These are phyloP conservation scores for Diplosphaera chodatii DNA, from an alignment of 139 green algal genomes.

Conservation along the genomic window DNA sequence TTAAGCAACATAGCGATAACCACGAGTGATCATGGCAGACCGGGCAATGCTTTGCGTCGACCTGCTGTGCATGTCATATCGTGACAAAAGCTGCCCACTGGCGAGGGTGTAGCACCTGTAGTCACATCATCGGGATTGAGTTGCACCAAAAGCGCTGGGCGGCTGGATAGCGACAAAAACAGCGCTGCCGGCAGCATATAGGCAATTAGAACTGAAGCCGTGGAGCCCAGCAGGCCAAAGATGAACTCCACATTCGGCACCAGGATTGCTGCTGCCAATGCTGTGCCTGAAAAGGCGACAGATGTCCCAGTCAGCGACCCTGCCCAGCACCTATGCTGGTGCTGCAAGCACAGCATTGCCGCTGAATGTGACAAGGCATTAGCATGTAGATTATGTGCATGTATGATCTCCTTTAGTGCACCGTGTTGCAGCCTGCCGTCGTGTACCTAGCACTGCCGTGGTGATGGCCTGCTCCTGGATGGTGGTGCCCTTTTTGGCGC, in stretches of 20 bases:
- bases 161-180: conserved; percentile 36
- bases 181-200: conserved; percentile 66
- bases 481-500: not conserved
- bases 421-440: too few relatives aligned
- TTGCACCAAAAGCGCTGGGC: not conserved
- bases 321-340: too few relatives aligned
- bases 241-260: conserved; percentile 84
- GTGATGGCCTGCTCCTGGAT: not conserved
- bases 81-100: not conserved
- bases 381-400: too few relatives aligned
- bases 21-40: too few relatives aligned
- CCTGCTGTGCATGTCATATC: too few relatives aligned
- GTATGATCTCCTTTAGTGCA: too few relatives aligned
- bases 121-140: not conserved
- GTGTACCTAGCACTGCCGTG: not conserved
- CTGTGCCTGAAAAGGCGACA: conserved; percentile 2
- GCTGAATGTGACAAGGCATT: too few relatives aligned
- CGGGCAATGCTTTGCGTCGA: too few relatives aligned
- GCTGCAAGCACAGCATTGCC: too few relatives aligned
- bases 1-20: too few relatives aligned
- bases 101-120: too few relatives aligned
- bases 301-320: too few relatives aligned
- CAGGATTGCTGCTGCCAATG: conserved; percentile 33
- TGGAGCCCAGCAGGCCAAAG: conserved; percentile 74
- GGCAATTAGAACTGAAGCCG: conserved; percentile 61